A percentile compares a stretch with the other conserved stretches of the same genome.
Evolutionary conservation across 192 early-diverging fungal species (phyloP).

Genomic region (Chytriomyces hyalinus): DNA sequence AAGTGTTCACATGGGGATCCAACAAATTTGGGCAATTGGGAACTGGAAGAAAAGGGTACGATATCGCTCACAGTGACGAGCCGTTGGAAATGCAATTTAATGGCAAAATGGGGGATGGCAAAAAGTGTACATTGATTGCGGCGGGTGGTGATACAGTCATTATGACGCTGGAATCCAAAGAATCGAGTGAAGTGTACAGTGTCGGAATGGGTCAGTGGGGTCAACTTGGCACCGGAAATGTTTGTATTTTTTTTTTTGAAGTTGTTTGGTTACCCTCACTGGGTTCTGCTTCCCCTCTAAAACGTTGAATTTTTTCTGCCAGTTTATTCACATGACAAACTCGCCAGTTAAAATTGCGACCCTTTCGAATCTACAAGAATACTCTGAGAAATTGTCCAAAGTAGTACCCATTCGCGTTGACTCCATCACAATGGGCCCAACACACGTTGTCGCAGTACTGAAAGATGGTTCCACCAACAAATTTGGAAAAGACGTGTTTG

Average conservation of each 20-base stretch:
- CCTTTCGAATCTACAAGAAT: conserved; percentile 42
- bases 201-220: conserved; percentile 52
- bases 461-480: neutral
- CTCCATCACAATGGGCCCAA: conserved; percentile 17
- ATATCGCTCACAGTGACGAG: conserved; percentile 10
- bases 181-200: conserved; percentile 35
- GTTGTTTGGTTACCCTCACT: neutral
- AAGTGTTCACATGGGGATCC: conserved; percentile 46
- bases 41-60: conserved; percentile 12
- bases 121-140: conserved; percentile 43
- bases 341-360: conserved; percentile 27
- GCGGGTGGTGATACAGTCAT: conserved; percentile 48
- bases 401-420: conserved; percentile 40
- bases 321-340: conserved; percentile 37
- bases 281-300: neutral
- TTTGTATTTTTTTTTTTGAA: conserved; percentile 7
- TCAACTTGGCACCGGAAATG: conserved; percentile 47
- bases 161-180: conserved; percentile 34
- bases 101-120: neutral
- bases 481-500: conserved; percentile 46
- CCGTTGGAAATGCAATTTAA: conserved; percentile 24
- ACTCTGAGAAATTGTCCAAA: conserved; percentile 20
- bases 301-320: neutral
- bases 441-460: conserved; percentile 45
- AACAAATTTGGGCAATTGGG: conserved; percentile 45